These are phyloP conservation scores for Corylus avellana DNA, from an alignment of 306 rosid genomes.

Conservation along the genomic window DNA sequence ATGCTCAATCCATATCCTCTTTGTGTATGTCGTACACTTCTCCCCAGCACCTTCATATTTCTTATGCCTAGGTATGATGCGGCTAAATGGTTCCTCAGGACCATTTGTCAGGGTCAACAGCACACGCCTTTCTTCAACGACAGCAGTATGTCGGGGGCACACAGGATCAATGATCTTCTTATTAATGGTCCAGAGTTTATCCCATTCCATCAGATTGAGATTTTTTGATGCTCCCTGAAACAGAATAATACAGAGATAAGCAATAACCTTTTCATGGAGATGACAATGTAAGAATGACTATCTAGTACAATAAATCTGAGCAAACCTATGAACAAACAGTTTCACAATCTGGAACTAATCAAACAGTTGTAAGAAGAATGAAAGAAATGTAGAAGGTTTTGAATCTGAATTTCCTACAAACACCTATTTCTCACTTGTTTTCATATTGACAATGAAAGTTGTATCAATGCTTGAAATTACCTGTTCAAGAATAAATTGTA, in stretches of 20 bases:
- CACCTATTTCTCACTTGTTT: conserved; percentile 19
- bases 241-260: conserved; percentile 22
- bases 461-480: conserved; percentile 34
- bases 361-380: neutral
- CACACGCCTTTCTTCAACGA: conserved; percentile 64
- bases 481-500: conserved; percentile 93
- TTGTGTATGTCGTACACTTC: conserved; percentile 72
- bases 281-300: conserved; percentile 12
- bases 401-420: conserved; percentile 21
- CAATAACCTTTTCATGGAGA: conserved; percentile 19
- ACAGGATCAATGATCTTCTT: conserved; percentile 95
- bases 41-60: conserved; percentile 86
- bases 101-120: conserved; percentile 78
- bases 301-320: neutral
- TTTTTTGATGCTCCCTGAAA: conserved; percentile 89
- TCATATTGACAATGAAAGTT: conserved; percentile 14
- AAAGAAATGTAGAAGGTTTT: neutral
- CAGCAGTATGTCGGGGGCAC: conserved; percentile 92
- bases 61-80: conserved; percentile 85
- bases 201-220: conserved; percentile 99
- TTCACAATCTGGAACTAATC: neutral
- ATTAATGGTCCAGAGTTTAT: conserved; percentile 94
- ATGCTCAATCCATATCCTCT: conserved; percentile 68
- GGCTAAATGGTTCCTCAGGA: conserved; percentile 73
- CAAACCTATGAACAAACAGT: neutral